Conservation (phyloP, 1,284 basidiomycete genomes). For the Rhodotorula sp. region DNA sequence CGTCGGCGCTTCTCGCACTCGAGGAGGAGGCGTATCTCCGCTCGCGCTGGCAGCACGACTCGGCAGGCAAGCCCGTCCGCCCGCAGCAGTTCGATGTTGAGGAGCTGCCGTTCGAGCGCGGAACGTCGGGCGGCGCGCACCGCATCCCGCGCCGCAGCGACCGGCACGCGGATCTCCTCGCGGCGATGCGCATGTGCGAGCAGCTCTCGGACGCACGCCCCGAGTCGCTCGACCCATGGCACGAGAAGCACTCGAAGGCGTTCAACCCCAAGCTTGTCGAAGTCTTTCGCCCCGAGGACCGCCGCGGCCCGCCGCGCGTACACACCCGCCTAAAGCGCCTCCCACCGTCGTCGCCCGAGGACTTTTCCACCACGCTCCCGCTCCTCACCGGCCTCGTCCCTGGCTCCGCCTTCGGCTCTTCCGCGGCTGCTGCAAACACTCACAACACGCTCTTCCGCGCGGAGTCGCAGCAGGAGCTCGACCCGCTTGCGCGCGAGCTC, state of each 20-base stretch:
- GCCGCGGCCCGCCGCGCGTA: not conserved
- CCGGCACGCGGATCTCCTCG: slow-evolving; percentile 20
- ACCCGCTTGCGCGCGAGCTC: slow-evolving; percentile 8
- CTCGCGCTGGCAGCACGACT: slow-evolving; percentile 27
- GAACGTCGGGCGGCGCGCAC: slow-evolving; percentile 17
- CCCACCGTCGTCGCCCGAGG: slow-evolving; percentile 1
- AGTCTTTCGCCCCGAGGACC: slow-evolving; percentile 4
- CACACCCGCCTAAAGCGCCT: slow-evolving; percentile 16
- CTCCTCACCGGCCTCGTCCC: slow-evolving; percentile 6
- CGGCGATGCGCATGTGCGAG: slow-evolving; percentile 11
- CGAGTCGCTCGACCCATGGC: slow-evolving; percentile 32
- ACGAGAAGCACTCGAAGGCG: slow-evolving; percentile 31
- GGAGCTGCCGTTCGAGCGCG: slow-evolving; percentile 25
- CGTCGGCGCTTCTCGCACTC: slow-evolving; percentile 20
- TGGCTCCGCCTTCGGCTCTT: not conserved
- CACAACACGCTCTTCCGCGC: slow-evolving; percentile 1
- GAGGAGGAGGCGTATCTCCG: slow-evolving; percentile 30
- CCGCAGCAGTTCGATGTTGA: slow-evolving; percentile 10
- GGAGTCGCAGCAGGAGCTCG: not conserved
- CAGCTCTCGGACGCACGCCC: slow-evolving; percentile 25
- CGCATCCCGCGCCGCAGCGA: slow-evolving; percentile 25
- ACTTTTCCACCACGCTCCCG: slow-evolving; percentile 4
- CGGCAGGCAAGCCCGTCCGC: slow-evolving; percentile 1
- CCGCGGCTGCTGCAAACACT: not conserved
- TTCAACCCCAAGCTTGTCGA: slow-evolving; percentile 32